Base-by-base conservation (phyloP, 1,139 yeast genomes). In the Scheffersomyces segobiensis region DNA sequence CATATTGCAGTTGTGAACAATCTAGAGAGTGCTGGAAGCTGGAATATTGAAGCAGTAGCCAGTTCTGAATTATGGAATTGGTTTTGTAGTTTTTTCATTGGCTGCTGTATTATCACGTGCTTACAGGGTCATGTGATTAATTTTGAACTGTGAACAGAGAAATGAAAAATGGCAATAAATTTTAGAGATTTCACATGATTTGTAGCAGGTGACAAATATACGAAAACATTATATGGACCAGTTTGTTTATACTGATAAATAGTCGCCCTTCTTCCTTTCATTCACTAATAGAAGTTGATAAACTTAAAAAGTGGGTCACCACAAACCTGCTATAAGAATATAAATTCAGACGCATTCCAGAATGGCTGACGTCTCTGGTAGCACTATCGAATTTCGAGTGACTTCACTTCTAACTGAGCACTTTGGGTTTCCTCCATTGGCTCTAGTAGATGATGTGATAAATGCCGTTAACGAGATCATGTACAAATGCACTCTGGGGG, bases 391-490 rank as follows among this genome's bases (percentile, higher is more conserved):
- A 56, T 71, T 75, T 65, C 73, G 80, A 53, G 76, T 85, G 26
- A 83, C 87, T 21, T 83, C 87, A 52, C 73, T 90, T 47, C 77
- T 93, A 57, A 91, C 97, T 0, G 98, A 93, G 71, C 97, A 92
- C 69, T 76, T 93, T 53, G 97, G 92, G 46, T 91, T 85, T 68
- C 91, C 96, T 8, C 97, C 98, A 0, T 82, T 93, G n/a, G 86
- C 95, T 0, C 77, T 93, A 26, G 84, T 93, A 7, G 98, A 93
- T 68, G 97, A 93, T 68, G 88, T 93, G 20, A 91, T 93, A 67
- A 93, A 93, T 72, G 91, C 93, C 0, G 96, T 91, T 26, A 93
- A 93, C 67, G 93, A 87, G 59, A 85, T 92, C 48, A 83, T 93
- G 84, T 91, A 91, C 74, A 88, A 89, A 65, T 91, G 97, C 66